These are phyloP conservation scores for Pulveroboletus ravenelii DNA, from an alignment of 768 basidiomycete genomes.

Conservation along the genomic window DNA sequence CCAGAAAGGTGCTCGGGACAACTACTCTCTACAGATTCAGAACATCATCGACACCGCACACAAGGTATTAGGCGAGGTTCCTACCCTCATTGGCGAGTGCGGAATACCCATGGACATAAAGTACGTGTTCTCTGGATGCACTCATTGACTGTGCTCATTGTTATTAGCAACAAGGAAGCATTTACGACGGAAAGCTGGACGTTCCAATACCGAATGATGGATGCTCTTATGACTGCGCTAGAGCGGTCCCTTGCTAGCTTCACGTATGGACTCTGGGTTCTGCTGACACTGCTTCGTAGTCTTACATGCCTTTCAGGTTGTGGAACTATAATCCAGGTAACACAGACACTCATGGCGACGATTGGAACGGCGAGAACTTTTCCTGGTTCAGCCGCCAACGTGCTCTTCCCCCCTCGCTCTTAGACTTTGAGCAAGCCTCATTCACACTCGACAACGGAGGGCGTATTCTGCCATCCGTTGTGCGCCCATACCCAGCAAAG, in stretches of 20 bases:
- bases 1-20: slow-evolving; percentile 71
- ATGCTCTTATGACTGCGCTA: slow-evolving; percentile 80
- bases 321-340: slow-evolving; percentile 96
- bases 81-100: slow-evolving; percentile 87
- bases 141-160: background rate
- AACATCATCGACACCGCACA: slow-evolving; percentile 73
- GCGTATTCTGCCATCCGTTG: slow-evolving; percentile 70
- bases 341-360: slow-evolving; percentile 70
- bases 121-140: slow-evolving; percentile 40
- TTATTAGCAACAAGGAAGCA: slow-evolving; percentile 59
- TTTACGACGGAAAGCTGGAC: slow-evolving; percentile 68
- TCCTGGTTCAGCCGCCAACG: slow-evolving; percentile 80
- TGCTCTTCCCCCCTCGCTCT: slow-evolving; percentile 49
- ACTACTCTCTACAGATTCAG: slow-evolving; percentile 76
- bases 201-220: slow-evolving; percentile 92
- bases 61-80: slow-evolving; percentile 69
- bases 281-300: background rate
- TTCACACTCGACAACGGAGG: slow-evolving; percentile 80
- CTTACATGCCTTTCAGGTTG: slow-evolving; percentile 44
- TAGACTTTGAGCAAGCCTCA: slow-evolving; percentile 56
- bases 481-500: slow-evolving; percentile 89
- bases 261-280: slow-evolving; percentile 54
- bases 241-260: slow-evolving; percentile 77
- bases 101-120: slow-evolving; percentile 98
- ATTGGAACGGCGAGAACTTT: slow-evolving; percentile 97